Conservation (phyloP, 2,329 filamentous ascomycete genomes). For the Penicillium vulpinum region DNA sequence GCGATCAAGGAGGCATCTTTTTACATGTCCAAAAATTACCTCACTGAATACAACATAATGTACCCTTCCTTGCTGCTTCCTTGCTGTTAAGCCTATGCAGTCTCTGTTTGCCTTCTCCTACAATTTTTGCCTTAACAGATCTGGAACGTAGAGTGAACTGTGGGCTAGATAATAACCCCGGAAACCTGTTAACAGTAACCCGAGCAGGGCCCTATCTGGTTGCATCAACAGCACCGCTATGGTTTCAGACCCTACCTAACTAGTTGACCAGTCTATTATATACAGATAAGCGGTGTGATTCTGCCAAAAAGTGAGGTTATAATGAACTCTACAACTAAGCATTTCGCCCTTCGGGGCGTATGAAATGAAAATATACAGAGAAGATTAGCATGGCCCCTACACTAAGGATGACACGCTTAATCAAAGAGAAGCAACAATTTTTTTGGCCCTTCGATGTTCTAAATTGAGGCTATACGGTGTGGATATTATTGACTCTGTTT, state of each 20-base stretch:
- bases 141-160: too few relatives aligned
- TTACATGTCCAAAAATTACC: not conserved
- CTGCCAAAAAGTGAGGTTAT: constrained; percentile 17
- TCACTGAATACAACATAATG: not conserved
- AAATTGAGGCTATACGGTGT: not conserved
- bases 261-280: not conserved
- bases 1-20: not conserved
- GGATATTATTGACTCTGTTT: too few relatives aligned
- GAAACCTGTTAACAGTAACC: too few relatives aligned
- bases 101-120: not conserved
- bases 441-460: constrained; percentile 48
- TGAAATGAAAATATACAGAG: constrained; percentile 70
- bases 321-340: constrained; percentile 12
- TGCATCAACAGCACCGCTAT: too few relatives aligned
- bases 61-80: not conserved
- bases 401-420: constrained; percentile 93
- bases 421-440: constrained; percentile 73
- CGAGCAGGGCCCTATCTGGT: too few relatives aligned
- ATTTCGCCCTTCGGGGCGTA: constrained; percentile 50
- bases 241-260: too few relatives aligned
- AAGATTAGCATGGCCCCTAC: constrained; percentile 81
- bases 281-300: not conserved
- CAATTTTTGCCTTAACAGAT: not conserved
- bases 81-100: not conserved
- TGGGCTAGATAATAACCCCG: too few relatives aligned